These are phyloP conservation scores for Coriolopsis trogii DNA, from an alignment of 1,284 basidiomycete genomes.

Conservation along the genomic window DNA sequence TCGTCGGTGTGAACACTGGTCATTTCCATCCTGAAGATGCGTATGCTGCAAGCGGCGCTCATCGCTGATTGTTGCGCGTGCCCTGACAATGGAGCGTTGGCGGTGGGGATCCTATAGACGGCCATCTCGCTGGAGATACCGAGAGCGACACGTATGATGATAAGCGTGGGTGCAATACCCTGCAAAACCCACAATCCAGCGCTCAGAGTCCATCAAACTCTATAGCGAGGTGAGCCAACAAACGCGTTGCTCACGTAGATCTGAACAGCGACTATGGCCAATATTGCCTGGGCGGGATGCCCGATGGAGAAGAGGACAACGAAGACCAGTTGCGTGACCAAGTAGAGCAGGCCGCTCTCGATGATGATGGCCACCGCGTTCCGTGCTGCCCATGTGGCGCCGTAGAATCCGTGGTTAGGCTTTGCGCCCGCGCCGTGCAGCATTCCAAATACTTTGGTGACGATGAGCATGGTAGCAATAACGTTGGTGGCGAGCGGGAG, in stretches of 20 bases:
- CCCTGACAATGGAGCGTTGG: no score
- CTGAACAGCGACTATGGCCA: constrained; percentile 41
- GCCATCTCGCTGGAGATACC: constrained; percentile 12
- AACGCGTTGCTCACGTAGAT: constrained; percentile 39
- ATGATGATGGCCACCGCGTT: constrained; percentile 34
- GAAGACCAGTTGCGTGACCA: constrained; percentile 41
- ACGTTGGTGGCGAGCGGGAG: constrained; percentile 43
- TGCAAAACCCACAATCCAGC: neutral
- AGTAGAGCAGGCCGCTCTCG: constrained; percentile 44
- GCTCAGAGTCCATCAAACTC: neutral
- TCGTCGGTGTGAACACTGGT: no score
- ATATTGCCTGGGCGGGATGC: constrained; percentile 38
- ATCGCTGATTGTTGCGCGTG: no score
- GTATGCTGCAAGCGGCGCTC: no score
- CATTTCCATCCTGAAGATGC: no score
- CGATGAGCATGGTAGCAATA: constrained; percentile 42
- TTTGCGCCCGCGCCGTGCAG: neutral
- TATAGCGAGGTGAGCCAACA: neutral
- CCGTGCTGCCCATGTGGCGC: neutral
- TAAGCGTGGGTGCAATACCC: constrained; percentile 26
- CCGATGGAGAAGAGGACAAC: constrained; percentile 39
- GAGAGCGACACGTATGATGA: constrained; percentile 22
- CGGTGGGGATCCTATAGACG: no score
- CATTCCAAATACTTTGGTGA: constrained; percentile 36
- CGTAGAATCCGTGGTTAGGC: neutral